Percentiles rank a stretch among this genome's conserved stretches.
These are phyloP conservation scores for Boletus pseudo-olivaceus DNA, from an alignment of 768 basidiomycete genomes.

Conservation along the genomic window DNA sequence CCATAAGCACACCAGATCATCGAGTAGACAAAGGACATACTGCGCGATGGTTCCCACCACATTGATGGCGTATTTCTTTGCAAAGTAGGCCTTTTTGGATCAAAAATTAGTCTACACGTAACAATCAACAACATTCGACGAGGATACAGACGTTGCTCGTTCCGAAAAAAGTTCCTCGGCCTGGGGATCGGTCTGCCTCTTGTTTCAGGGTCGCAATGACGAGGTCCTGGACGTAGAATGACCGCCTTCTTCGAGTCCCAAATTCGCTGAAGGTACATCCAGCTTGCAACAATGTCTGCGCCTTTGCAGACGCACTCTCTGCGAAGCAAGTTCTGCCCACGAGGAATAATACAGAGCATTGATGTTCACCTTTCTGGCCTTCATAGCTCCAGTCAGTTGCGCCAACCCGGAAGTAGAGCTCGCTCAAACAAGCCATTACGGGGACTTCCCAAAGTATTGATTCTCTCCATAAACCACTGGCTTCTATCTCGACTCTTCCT, in stretches of 20 bases:
- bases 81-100: conserved; percentile 69
- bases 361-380: conserved; percentile 64
- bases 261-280: conserved; percentile 82
- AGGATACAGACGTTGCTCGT: conserved; percentile 77
- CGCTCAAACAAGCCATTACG: conserved; percentile 87
- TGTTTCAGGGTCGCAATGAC: conserved; percentile 66
- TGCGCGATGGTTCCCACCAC: conserved; percentile 85
- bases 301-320: conserved; percentile 79
- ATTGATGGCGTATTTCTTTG: conserved; percentile 60
- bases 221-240: conserved; percentile 69
- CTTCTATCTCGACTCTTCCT: conserved; percentile 72
- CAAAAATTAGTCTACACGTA: neutral
- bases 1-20: conserved; percentile 2
- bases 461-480: conserved; percentile 71
- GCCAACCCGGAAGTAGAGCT: conserved; percentile 77
- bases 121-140: neutral
- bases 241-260: conserved; percentile 79
- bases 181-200: conserved; percentile 51
- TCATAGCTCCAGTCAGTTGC: conserved; percentile 82
- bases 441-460: conserved; percentile 96
- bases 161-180: conserved; percentile 52
- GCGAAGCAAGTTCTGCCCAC: conserved; percentile 1
- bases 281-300: conserved; percentile 51
- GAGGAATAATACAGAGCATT: neutral
- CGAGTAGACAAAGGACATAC: conserved; percentile 42